Evolutionary conservation across 208 protist species (phyloP), one percentile per base, ranked within the genome.

Genomic region (Acanthamoeba lenticulata): DNA sequence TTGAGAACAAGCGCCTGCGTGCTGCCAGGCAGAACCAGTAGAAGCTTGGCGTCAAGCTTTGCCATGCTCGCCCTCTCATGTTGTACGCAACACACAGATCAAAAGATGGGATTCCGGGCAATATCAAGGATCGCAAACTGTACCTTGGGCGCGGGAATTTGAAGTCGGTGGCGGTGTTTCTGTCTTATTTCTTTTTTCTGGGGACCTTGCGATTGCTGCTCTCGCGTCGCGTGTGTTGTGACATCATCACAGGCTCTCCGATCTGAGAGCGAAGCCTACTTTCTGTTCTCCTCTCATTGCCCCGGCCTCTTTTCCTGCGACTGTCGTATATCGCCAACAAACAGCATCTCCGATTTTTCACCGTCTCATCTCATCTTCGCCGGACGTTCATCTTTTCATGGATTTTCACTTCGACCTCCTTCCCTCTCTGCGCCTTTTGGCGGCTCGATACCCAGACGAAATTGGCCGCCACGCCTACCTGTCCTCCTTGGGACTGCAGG

Each of bases 361-460:
- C 45, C 15, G 9, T 3, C 27, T 60, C n/a, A 29, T 83, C 36
- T 79, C 1, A 45, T 45, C 21, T 42, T 32, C 44, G 15, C 52
- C 52, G 52, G 52, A 60, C 52, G 11, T 21, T 45, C 32, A 42
- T 42, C 19, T 83, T 32, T 83, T 21, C 44, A 92, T 92, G 86
- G 60, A 92, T 19, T 92, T 92, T 34, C 86, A 36, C 42, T 92
- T 92, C 45, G 86, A 92, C 40, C 86, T 92, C 40, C 40, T 65
- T 42, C 86, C 86, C 29, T 32, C 86, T n/a, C 44, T 92, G 55
- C 86, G 86, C 36, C 21, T 52, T 19, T 29, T 92, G 52, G 36
- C 24, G 0, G 86, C 32, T 13, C 40, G 55, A 36, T 92, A 74
- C 44, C 86, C 60, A 15, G 40, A 92, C 9, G 38, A 52, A 40